These are phyloP conservation scores for Sindora glabra DNA, from an alignment of 306 rosid species.

Conservation along the genomic window DNA sequence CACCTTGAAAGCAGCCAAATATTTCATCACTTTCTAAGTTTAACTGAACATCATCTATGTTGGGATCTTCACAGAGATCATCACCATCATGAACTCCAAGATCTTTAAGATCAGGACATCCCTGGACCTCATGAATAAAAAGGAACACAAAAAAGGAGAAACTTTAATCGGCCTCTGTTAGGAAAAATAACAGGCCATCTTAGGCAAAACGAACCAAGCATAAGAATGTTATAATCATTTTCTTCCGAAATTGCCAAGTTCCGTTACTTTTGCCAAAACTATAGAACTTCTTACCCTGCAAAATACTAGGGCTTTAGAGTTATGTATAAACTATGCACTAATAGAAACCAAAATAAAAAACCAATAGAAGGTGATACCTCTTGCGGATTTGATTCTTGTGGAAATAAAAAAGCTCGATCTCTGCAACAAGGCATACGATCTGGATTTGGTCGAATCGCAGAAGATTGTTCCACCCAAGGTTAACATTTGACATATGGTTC, in stretches of 20 bases:
- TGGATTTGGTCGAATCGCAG: constrained; percentile 24
- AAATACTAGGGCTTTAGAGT: no score
- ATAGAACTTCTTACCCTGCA: constrained; percentile 9
- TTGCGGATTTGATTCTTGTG: constrained; percentile 30
- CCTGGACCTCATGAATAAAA: constrained; percentile 28
- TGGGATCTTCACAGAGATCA: constrained; percentile 43
- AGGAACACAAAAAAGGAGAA: neutral
- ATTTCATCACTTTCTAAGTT: constrained; percentile 42
- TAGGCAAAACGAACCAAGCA: constrained; percentile 1
- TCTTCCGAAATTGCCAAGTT: neutral
- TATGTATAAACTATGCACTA: no score
- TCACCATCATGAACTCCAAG: constrained; percentile 29
- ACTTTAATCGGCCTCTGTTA: neutral
- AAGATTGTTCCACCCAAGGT: constrained; percentile 37
- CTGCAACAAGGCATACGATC: constrained; percentile 14
- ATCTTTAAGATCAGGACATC: constrained; percentile 38
- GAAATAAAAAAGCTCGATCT: constrained; percentile 34
- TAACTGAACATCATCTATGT: constrained; percentile 36
- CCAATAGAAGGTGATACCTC: constrained; percentile 40
- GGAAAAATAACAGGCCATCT: neutral
- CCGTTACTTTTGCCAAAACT: neutral
- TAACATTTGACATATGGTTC: constrained; percentile 30
- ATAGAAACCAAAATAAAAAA: constrained; percentile 8
- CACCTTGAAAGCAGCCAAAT: constrained; percentile 41
- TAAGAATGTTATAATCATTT: neutral